phyloP scores from a whole-genome alignment of 2,329 filamentous ascomycete species.

The Calonectria montana region DNA sequence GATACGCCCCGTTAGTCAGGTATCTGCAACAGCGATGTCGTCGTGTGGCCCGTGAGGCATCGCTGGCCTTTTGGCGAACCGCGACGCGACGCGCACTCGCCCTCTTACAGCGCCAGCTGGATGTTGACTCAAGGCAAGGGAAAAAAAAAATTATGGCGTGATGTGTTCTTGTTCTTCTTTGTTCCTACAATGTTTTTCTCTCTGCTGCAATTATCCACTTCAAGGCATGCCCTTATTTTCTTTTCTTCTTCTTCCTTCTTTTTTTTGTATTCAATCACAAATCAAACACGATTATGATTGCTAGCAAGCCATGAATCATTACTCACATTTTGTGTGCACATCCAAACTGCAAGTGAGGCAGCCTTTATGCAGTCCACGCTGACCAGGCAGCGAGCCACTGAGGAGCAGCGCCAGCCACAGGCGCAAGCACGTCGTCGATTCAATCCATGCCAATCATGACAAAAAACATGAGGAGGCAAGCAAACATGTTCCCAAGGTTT shows the following conservation, averaged over 20 bases:
- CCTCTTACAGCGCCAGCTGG: neutral
- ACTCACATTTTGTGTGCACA: neutral
- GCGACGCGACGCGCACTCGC: conserved; percentile 26
- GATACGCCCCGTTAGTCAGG: conserved; percentile 13
- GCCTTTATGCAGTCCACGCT: neutral
- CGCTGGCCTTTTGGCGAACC: conserved; percentile 20
- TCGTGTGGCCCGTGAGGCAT: conserved; percentile 12
- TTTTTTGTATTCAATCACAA: no score
- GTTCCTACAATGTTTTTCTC: neutral
- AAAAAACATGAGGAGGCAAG: neutral
- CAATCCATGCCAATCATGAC: neutral
- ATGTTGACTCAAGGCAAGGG: neutral
- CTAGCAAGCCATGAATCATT: neutral
- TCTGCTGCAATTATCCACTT: no score
- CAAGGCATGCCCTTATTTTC: neutral
- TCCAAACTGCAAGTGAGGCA: neutral
- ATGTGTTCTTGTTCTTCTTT: neutral
- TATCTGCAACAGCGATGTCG: conserved; percentile 4
- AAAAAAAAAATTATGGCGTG: neutral
- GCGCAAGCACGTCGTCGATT: neutral
- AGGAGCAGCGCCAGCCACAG: neutral
- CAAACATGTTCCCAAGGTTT: neutral
- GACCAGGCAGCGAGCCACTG: neutral
- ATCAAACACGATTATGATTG: neutral
- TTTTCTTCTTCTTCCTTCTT: neutral